Evolutionary conservation across 805 yeast species (phyloP).

Genomic region (Spathaspora hagerdaliae): DNA sequence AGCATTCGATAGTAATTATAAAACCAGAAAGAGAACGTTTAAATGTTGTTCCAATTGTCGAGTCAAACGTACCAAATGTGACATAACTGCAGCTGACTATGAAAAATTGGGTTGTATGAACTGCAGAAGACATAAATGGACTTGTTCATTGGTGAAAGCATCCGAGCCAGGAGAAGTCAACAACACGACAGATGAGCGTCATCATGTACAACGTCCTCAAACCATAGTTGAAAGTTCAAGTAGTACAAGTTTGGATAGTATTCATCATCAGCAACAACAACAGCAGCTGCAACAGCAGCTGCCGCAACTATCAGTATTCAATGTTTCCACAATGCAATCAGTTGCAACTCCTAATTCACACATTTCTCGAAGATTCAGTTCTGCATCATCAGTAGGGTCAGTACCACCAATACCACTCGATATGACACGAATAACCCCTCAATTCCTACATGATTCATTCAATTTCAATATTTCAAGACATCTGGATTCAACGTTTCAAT

Average conservation of each 20-base stretch:
- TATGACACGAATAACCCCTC: slow-evolving; percentile 14
- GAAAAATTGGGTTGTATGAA: slow-evolving; percentile 24
- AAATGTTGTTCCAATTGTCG: slow-evolving; percentile 31
- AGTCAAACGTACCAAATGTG: slow-evolving; percentile 23
- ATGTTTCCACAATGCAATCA: neutral
- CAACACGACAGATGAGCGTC: neutral
- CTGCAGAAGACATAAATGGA: slow-evolving; percentile 18
- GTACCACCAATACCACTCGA: neutral
- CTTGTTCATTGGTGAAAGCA: slow-evolving; percentile 15
- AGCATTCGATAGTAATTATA: slow-evolving; percentile 30
- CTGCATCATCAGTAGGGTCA: neutral
- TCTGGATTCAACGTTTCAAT: slow-evolving; percentile 18
- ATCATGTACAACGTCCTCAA: neutral
- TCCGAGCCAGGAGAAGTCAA: neutral
- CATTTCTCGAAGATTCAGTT: neutral
- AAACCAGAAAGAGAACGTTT: slow-evolving; percentile 30
- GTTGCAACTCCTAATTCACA: neutral
- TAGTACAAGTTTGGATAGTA: neutral
- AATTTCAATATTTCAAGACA: slow-evolving; percentile 21
- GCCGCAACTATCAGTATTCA: neutral
- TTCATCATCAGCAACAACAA: neutral
- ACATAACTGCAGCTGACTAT: slow-evolving; percentile 20
- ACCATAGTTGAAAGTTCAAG: neutral
- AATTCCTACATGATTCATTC: slow-evolving; percentile 16
- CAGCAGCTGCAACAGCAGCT: neutral